Evolutionary conservation across 495 filamentous ascomycete genomes (phyloP), one percentile per base, ranked within the genome.

Genomic region (Penicillium robsamsonii): DNA sequence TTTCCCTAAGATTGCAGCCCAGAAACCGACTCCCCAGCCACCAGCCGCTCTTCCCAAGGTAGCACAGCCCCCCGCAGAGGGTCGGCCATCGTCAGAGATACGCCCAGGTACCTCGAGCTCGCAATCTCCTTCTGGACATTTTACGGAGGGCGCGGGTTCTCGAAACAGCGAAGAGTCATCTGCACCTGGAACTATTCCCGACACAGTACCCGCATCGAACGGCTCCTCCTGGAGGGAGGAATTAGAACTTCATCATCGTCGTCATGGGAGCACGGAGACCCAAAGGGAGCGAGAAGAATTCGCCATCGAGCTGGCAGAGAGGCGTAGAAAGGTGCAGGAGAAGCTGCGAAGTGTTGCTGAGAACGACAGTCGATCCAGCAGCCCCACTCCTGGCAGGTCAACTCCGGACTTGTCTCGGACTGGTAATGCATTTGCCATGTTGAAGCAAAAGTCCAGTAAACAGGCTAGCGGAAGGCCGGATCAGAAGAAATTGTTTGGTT

Each of bases 301-400:
- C 61, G 85, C 85, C 20, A 85, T 79, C 53, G 90, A 94, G 62
- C 83, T 96, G 20, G 90, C 89, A 0, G 81, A 87, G 65, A 81
- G 91, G 40, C 83, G 88, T 48, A 81, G 85, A 30, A 87, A 83
- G 17, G 87, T 96, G 31, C 86, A 92, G 58, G 91, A 96, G 70
- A 91, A 87, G 62, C 73, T 97, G 27, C 84, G 84, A 15, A 89
- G 78, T 17, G 87, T 87, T 61, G 84, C 83, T 15, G 88, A 90
- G 57, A 80, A 76, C 9, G 87, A 88, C 60, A 79, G 81, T 71
- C 70, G 79, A 65, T 74, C 90, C 59, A 62, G 79, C 62, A 74
- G 79, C 65, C 73, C 79, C 51, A 60, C 68, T 30, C 67, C 74
- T 41, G 71, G 79, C 75, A 70, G 55, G 45, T 72, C 70, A 47